phyloP scores from a whole-genome alignment of 305 asterid species.

The Ajuga reptans region DNA sequence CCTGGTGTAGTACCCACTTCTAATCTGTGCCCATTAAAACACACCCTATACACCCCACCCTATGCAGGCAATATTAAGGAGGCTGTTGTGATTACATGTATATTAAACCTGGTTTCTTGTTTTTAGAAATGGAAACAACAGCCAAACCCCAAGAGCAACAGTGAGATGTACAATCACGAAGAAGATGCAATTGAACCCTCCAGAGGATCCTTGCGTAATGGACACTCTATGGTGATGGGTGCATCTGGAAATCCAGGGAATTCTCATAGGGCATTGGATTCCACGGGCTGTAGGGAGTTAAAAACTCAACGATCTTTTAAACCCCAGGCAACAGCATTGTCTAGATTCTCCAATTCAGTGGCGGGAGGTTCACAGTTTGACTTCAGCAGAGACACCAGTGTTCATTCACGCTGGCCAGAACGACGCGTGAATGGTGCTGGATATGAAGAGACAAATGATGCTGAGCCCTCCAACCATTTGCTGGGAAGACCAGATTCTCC shows the following conservation, averaged over 20 bases:
- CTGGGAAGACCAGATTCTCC: constrained; percentile 39
- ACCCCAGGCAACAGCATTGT: constrained; percentile 43
- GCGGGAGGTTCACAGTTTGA: constrained; percentile 55
- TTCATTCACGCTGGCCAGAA: constrained; percentile 41
- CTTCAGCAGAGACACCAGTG: constrained; percentile 38
- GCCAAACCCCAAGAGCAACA: constrained; percentile 46
- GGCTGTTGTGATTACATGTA: neutral
- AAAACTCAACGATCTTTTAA: constrained; percentile 35
- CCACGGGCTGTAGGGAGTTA: constrained; percentile 30
- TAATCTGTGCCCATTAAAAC: neutral
- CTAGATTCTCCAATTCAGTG: constrained; percentile 45
- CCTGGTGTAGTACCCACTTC: neutral
- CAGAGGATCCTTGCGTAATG: constrained; percentile 28
- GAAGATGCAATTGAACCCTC: constrained; percentile 41
- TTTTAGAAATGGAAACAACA: constrained; percentile 48
- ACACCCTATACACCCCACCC: neutral
- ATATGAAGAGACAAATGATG: constrained; percentile 37
- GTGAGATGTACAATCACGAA: constrained; percentile 49
- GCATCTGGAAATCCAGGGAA: constrained; percentile 27
- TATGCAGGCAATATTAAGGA: neutral
- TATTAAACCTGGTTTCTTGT: neutral
- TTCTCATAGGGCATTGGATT: constrained; percentile 22
- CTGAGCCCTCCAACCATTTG: constrained; percentile 48
- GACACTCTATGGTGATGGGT: constrained; percentile 31
- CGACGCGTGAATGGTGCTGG: constrained; percentile 21